Evolutionary conservation across 164 flowering plant species (phyloP).

Genomic region (Piper betle): DNA sequence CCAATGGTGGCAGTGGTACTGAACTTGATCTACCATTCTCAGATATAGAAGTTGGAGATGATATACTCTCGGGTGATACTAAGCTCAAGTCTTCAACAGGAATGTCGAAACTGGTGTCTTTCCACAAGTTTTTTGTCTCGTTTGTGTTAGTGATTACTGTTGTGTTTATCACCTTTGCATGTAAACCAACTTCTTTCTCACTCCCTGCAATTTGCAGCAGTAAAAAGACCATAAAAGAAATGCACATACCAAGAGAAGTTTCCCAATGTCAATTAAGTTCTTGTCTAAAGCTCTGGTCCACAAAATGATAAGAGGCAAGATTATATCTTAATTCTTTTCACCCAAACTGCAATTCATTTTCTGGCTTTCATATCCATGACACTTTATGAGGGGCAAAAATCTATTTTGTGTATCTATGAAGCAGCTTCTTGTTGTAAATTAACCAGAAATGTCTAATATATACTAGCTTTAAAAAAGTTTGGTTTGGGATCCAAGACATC

Average conservation of each 20-base stretch:
- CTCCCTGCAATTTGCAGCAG: slow-evolving; percentile 40
- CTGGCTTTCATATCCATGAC: no score
- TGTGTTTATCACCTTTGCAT: slow-evolving; percentile 55
- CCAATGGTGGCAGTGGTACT: slow-evolving; percentile 7
- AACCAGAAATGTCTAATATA: no score
- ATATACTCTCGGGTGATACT: slow-evolving; percentile 9
- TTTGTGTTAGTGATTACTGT: slow-evolving; percentile 8
- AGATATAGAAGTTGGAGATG: slow-evolving; percentile 9
- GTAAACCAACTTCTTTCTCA: slow-evolving; percentile 83
- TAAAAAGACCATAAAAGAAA: not conserved
- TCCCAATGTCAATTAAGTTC: no score
- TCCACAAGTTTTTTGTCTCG: slow-evolving; percentile 8
- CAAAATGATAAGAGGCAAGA: no score
- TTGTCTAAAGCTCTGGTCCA: no score
- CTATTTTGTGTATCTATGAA: no score
- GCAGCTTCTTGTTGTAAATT: no score
- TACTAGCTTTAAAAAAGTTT: no score
- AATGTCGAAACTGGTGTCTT: slow-evolving; percentile 9
- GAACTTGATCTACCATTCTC: slow-evolving; percentile 13
- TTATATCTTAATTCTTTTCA: no score
- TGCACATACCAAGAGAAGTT: not conserved
- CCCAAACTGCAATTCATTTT: no score
- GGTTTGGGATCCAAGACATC: no score
- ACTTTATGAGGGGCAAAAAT: no score
- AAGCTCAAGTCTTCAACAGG: slow-evolving; percentile 14